Base-by-base conservation (phyloP, 148 eudicot genomes). In the Nepenthes gracilis region DNA sequence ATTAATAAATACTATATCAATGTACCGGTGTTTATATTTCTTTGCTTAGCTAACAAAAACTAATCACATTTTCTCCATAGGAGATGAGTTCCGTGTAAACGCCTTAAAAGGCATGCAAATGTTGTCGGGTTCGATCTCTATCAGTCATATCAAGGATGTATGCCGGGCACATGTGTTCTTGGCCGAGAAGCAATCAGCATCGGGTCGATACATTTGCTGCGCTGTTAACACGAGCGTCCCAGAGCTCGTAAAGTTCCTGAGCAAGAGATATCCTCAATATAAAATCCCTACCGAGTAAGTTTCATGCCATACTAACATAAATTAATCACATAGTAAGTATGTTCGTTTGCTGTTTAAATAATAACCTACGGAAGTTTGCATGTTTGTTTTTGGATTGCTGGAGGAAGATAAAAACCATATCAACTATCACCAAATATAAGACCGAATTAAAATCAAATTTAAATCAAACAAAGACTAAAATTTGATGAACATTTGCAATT, bases 131-230 rank as follows among this genome's bases (percentile, higher is more conserved):
- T 84, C 84, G 1, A 72, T 84, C 59, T 79, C 84, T 23, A 64
- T 84, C 2, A 36, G 82, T 5, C 84, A 84, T 47, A 86, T 81
- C 12, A 86, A 84, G 53, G 90, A 84, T 77, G 90, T 81, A 4
- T 79, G 86, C 63, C 72, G 82, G 0, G 90, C 90, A n/a, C 90
- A 84, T 69, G 49, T 84, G 9, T 77, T 72, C 13, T 60, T 84
- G n/a, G 86, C 84, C 0, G 90, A 84, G 75, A 84, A 81, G 50
- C 69, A 79, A 48, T 79, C 90, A n/a, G 90, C 86, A 33, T 72
- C 84, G 45, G 90, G 90, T 32, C 78, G 90, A 32, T 84, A 84
- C 65, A 73, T 77, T 5, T 84, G 90, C 70, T 65, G 78, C 58
- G 80, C 75, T 12, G 74, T 68, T 10, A 84, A 84, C 68, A 81